Conservation (phyloP, 768 basidiomycete species). For the Mycena belliarum region DNA sequence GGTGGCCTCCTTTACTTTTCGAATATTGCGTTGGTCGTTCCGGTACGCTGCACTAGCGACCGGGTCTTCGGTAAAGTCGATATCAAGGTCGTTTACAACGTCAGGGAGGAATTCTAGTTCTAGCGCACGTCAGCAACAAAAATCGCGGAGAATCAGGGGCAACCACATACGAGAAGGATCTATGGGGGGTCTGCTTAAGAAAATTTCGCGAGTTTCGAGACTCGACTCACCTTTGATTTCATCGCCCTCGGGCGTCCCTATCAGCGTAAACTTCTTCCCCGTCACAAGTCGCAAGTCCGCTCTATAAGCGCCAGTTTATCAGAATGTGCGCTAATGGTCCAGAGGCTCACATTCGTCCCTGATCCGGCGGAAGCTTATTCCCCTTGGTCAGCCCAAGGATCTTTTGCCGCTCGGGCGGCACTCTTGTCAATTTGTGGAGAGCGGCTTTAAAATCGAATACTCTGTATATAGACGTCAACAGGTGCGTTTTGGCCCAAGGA, state of each 20-base stretch:
- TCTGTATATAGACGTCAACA: conserved; percentile 39
- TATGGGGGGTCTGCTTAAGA: neutral
- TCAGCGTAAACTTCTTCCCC: conserved; percentile 79
- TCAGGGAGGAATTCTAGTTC: conserved; percentile 68
- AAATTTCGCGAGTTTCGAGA: neutral
- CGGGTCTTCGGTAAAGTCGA: conserved; percentile 70
- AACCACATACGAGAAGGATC: conserved; percentile 13
- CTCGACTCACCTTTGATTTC: conserved; percentile 76
- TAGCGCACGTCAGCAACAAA: conserved; percentile 25
- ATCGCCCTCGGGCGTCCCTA: conserved; percentile 84
- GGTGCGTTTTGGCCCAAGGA: neutral
- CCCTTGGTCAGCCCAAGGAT: conserved; percentile 84
- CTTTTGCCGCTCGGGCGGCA: conserved; percentile 86
- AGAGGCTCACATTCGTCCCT: conserved; percentile 58
- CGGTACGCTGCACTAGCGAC: conserved; percentile 59
- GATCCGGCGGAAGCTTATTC: conserved; percentile 71
- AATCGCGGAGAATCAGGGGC: neutral
- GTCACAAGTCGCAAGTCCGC: conserved; percentile 56
- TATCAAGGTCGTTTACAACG: conserved; percentile 79
- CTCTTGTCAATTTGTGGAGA: conserved; percentile 68
- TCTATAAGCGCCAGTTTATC: conserved; percentile 34
- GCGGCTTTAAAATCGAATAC: conserved; percentile 77
- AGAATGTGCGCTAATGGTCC: conserved; percentile 15
- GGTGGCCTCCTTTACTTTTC: conserved; percentile 77
- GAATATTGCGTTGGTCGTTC: conserved; percentile 78